Conservation (phyloP, 768 basidiomycete species). For the Trametes cingulata region DNA sequence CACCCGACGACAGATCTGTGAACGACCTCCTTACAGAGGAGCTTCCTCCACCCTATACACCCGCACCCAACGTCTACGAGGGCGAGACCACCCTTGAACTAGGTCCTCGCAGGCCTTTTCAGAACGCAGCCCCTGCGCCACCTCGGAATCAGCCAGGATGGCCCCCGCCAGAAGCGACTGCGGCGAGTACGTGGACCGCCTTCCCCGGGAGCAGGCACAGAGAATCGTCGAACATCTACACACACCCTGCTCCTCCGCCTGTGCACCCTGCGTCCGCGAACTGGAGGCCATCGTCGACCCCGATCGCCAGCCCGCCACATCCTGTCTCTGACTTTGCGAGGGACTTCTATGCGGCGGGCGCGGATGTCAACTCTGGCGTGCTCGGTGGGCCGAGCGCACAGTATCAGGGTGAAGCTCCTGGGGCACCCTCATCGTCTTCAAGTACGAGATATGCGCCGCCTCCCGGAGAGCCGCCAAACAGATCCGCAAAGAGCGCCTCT, state of each 20-base stretch:
- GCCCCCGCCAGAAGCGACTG: constrained; percentile 21
- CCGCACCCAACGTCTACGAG: constrained; percentile 47
- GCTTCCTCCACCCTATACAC: constrained; percentile 70
- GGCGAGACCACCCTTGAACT: constrained; percentile 66
- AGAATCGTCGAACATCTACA: background rate
- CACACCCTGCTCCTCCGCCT: constrained; percentile 8
- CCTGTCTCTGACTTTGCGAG: constrained; percentile 60
- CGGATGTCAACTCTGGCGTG: constrained; percentile 21
- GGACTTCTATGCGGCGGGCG: constrained; percentile 60
- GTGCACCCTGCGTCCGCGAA: constrained; percentile 8
- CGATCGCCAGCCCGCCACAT: constrained; percentile 9
- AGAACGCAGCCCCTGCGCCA: constrained; percentile 36
- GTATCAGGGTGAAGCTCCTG: constrained; percentile 2
- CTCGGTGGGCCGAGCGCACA: constrained; percentile 18
- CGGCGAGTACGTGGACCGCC: constrained; percentile 5
- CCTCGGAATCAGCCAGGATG: constrained; percentile 14
- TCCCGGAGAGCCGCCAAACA: constrained; percentile 21
- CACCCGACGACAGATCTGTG: constrained; percentile 3
- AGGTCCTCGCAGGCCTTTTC: constrained; percentile 67
- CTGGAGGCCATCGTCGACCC: constrained; percentile 22
- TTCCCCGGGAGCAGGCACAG: constrained; percentile 16
- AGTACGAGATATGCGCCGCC: constrained; percentile 34
- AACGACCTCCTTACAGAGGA: constrained; percentile 46
- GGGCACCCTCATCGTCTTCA: constrained; percentile 15
- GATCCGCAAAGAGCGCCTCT: background rate